These are phyloP conservation scores for Fusarium albidum DNA, from an alignment of 2,329 filamentous ascomycete species.

Conservation along the genomic window DNA sequence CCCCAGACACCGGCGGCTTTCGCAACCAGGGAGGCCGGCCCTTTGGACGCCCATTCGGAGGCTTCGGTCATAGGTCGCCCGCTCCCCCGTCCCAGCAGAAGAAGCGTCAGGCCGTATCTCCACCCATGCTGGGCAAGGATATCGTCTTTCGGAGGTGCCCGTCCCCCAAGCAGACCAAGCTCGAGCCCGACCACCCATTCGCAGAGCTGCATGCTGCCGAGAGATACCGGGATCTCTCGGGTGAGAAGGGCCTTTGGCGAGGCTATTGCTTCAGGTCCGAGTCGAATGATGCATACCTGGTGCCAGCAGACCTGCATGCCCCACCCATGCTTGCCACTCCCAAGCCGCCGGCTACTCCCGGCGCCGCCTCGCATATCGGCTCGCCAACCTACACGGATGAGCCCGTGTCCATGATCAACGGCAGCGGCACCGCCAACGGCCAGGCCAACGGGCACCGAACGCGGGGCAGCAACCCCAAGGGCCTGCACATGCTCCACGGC, in stretches of 20 bases:
- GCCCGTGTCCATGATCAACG: constrained; percentile 38
- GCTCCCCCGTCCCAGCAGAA: constrained; percentile 51
- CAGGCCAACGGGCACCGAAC: constrained; percentile 31
- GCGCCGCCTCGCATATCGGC: constrained; percentile 51
- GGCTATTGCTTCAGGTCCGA: constrained; percentile 68
- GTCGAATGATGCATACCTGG: constrained; percentile 48
- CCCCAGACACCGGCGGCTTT: constrained; percentile 52
- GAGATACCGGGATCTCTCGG: constrained; percentile 63
- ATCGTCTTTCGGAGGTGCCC: constrained; percentile 81
- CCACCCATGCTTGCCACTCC: constrained; percentile 62
- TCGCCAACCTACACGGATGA: constrained; percentile 51
- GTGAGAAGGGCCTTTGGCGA: constrained; percentile 76
- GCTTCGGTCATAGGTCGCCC: constrained; percentile 46
- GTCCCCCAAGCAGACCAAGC: constrained; percentile 84
- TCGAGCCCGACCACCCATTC: constrained; percentile 78
- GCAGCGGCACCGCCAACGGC: constrained; percentile 34
- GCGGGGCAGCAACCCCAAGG: constrained; percentile 49
- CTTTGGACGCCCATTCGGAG: constrained; percentile 56
- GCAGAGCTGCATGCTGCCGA: constrained; percentile 57
- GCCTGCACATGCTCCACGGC: constrained; percentile 59
- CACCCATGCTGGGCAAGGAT: constrained; percentile 88
- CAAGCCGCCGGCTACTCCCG: constrained; percentile 49
- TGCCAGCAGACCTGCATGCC: constrained; percentile 53
- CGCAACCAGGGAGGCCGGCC: constrained; percentile 44
- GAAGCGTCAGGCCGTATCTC: constrained; percentile 65